Percentiles rank a stretch among this genome's conserved stretches.
Evolutionary conservation across 768 basidiomycete species (phyloP).

Genomic region (Mrakia gelida): DNA sequence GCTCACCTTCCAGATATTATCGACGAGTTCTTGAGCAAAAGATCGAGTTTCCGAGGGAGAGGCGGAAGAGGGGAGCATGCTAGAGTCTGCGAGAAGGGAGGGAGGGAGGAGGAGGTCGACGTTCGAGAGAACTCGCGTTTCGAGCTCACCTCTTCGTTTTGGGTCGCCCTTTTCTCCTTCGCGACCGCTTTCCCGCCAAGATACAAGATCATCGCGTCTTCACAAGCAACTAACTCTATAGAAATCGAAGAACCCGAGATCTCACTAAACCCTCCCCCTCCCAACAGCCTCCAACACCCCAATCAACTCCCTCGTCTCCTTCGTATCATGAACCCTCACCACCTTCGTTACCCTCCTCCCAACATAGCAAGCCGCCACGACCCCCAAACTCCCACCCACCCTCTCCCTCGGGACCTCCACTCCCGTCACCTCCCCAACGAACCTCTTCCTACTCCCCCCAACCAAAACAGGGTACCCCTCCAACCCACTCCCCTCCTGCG

Average conservation of each 20-base stretch:
- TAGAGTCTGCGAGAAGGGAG: no score
- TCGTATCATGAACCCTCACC: slow-evolving; percentile 77
- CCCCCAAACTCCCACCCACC: slow-evolving; percentile 71
- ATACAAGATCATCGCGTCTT: background rate
- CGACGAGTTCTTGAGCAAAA: no score
- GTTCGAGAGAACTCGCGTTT: no score
- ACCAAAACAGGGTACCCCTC: slow-evolving; percentile 61
- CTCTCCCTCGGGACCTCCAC: slow-evolving; percentile 57
- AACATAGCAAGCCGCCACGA: slow-evolving; percentile 54
- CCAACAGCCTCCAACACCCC: slow-evolving; percentile 58
- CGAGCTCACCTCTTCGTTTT: no score
- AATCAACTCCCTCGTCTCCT: slow-evolving; percentile 69
- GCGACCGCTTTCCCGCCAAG: no score
- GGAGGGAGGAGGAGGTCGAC: no score
- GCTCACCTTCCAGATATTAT: no score
- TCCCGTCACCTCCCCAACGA: slow-evolving; percentile 65
- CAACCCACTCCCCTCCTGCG: slow-evolving; percentile 49
- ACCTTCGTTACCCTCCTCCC: slow-evolving; percentile 66
- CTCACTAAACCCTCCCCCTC: slow-evolving; percentile 4
- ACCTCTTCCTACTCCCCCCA: slow-evolving; percentile 78
- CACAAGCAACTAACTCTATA: background rate
- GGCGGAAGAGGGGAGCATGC: no score
- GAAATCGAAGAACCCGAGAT: background rate
- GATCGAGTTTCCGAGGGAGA: no score
- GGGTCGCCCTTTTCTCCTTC: no score